phyloP scores from a whole-genome alignment of 83 land plant genomes.

The Thuja plicata region DNA sequence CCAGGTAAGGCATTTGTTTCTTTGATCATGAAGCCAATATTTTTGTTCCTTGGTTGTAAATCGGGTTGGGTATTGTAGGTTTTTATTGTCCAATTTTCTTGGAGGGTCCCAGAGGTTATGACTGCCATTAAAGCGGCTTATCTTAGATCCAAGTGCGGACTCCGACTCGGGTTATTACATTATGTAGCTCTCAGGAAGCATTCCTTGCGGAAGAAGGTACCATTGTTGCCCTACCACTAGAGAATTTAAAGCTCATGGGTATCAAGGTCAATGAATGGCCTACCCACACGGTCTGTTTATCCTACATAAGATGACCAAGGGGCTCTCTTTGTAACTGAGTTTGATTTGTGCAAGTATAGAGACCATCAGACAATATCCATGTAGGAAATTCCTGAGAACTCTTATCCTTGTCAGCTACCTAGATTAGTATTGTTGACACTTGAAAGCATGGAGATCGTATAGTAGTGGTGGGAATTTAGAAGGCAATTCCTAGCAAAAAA shows the following conservation, averaged over 20 bases:
- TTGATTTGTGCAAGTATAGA: slow-evolving; percentile 84
- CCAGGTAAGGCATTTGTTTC: too few relatives aligned
- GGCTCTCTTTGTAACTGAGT: slow-evolving; percentile 85
- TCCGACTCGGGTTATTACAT: too few relatives aligned
- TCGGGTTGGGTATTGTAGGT: too few relatives aligned
- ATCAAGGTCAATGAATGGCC: slow-evolving; percentile 81
- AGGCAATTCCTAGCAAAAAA: slow-evolving; percentile 94
- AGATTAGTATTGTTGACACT: slow-evolving; percentile 90
- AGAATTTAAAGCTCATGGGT: slow-evolving; percentile 70
- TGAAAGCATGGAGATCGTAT: slow-evolving; percentile 99
- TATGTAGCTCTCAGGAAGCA: too few relatives aligned
- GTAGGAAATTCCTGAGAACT: slow-evolving; percentile 98
- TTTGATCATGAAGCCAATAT: too few relatives aligned
- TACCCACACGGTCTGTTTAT: slow-evolving; percentile 97
- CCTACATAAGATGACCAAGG: slow-evolving; percentile 97
- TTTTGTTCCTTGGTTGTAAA: too few relatives aligned
- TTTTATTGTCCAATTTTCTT: too few relatives aligned
- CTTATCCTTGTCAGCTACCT: slow-evolving; percentile 99
- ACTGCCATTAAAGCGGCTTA: too few relatives aligned
- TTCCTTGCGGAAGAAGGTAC: slow-evolving; percentile 60
- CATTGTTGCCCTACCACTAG: slow-evolving; percentile 88
- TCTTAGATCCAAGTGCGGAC: too few relatives aligned
- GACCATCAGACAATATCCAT: slow-evolving; percentile 96
- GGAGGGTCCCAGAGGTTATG: too few relatives aligned
- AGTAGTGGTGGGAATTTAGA: slow-evolving; percentile 83